A percentile compares a stretch with the other conserved stretches of the same genome.
Evolutionary conservation across 2,329 filamentous ascomycete species (phyloP).

Genomic region (Colletotrichum chlorophyti): DNA sequence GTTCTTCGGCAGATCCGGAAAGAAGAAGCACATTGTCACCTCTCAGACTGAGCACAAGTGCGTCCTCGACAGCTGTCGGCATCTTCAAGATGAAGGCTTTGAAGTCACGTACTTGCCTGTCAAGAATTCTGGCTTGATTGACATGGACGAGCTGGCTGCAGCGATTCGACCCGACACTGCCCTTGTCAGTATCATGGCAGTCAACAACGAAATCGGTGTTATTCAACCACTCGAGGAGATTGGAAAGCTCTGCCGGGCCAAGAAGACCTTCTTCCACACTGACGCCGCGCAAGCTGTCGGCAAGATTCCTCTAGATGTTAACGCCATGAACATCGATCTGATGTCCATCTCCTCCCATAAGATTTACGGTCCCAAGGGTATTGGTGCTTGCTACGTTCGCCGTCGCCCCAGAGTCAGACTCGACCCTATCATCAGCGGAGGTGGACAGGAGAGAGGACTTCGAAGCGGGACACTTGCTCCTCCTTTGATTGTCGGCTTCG

Average conservation of each 20-base stretch:
- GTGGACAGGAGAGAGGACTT: slow-evolving; percentile 93
- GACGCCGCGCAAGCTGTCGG: slow-evolving; percentile 97
- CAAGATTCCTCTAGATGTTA: slow-evolving; percentile 96
- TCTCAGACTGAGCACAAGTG: slow-evolving; percentile 99
- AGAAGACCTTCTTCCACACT: slow-evolving; percentile 98
- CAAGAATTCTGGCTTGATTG: slow-evolving; percentile 82
- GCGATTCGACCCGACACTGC: slow-evolving; percentile 91
- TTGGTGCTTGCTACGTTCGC: slow-evolving; percentile 95
- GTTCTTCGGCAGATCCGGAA: slow-evolving; percentile 90
- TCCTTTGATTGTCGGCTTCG: slow-evolving; percentile 88
- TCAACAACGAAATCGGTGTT: slow-evolving; percentile 99
- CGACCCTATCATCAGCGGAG: slow-evolving; percentile 94
- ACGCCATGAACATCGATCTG: slow-evolving; percentile 96
- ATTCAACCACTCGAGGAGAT: slow-evolving; percentile 96
- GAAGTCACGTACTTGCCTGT: slow-evolving; percentile 98
- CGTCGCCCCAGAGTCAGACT: slow-evolving; percentile 91
- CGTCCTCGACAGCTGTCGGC: slow-evolving; percentile 94
- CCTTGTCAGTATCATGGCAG: slow-evolving; percentile 96
- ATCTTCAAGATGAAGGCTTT: slow-evolving; percentile 96
- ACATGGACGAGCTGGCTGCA: slow-evolving; percentile 82
- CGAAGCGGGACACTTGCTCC: slow-evolving; percentile 94
- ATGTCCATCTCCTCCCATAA: slow-evolving; percentile 99
- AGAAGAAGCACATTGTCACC: slow-evolving; percentile 99
- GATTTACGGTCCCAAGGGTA: slow-evolving; percentile 97
- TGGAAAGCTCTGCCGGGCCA: slow-evolving; percentile 86